Percentiles rank a stretch among this genome's conserved stretches.
Evolutionary conservation across 2,329 filamentous ascomycete genomes (phyloP).

Genomic region (Chrysoporthe deuterocubensis): DNA sequence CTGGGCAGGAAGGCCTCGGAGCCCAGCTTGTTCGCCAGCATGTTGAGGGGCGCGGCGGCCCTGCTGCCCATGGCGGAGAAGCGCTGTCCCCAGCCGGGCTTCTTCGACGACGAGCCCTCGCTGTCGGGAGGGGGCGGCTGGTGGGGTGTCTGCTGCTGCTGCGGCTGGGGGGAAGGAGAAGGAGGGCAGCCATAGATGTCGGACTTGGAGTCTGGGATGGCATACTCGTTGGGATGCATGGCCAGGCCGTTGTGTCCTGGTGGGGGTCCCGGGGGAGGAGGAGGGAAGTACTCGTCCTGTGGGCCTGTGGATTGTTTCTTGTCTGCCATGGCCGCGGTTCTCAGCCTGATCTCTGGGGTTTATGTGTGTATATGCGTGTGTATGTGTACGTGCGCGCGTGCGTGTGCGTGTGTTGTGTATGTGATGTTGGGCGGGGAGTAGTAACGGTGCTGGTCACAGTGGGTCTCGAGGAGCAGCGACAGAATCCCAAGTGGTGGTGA

Average conservation of each 20-base stretch:
- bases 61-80: conserved; percentile 45
- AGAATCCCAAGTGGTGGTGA: background rate
- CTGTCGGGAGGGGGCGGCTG: conserved; percentile 26
- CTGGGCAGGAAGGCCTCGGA: conserved; percentile 84
- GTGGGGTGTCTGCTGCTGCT: conserved; percentile 22
- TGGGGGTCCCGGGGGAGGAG: conserved; percentile 36
- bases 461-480: background rate
- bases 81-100: conserved; percentile 33
- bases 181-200: conserved; percentile 23
- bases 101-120: conserved; percentile 20
- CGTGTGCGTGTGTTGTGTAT: no score
- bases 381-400: no score
- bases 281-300: conserved; percentile 31
- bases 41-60: conserved; percentile 76
- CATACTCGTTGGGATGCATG: conserved; percentile 34
- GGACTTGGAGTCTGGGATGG: conserved; percentile 34
- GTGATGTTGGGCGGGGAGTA: background rate
- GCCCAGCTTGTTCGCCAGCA: conserved; percentile 81
- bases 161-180: conserved; percentile 10
- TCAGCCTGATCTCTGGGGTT: background rate
- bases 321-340: conserved; percentile 25
- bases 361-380: no score
- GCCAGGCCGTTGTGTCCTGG: conserved; percentile 32
- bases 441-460: background rate
- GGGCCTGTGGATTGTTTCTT: conserved; percentile 19